phyloP scores from a whole-genome alignment of 2,329 filamentous ascomycete genomes.

The Fusarium abutilonis region DNA sequence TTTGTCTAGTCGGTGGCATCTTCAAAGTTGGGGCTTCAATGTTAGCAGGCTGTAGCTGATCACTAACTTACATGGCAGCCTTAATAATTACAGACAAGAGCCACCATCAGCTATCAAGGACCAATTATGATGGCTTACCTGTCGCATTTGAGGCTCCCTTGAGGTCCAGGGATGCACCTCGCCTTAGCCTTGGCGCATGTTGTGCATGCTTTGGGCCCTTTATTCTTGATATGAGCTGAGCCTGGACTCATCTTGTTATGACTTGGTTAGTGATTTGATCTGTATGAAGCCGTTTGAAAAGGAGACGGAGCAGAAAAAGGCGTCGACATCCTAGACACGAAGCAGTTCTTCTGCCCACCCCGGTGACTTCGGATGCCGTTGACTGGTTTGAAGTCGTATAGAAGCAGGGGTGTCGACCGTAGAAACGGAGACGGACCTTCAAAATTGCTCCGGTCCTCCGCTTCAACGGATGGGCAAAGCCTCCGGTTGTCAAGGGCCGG shows the following conservation, averaged over 20 bases:
- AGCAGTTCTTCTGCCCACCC: slow-evolving; percentile 18
- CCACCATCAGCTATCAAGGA: slow-evolving; percentile 6
- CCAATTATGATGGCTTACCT: slow-evolving; percentile 51
- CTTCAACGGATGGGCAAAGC: slow-evolving; percentile 6
- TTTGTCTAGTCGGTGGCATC: slow-evolving; percentile 60
- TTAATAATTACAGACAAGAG: not conserved
- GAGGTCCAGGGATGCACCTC: slow-evolving; percentile 57
- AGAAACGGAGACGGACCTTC: slow-evolving; percentile 42
- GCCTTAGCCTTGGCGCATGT: slow-evolving; percentile 64
- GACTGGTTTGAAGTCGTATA: slow-evolving; percentile 27
- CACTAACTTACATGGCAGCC: slow-evolving; percentile 6
- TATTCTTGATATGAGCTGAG: slow-evolving; percentile 45
- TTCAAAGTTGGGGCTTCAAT: slow-evolving; percentile 37
- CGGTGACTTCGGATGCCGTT: slow-evolving; percentile 31
- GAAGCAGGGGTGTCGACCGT: slow-evolving; percentile 25
- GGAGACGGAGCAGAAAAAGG: slow-evolving; percentile 36
- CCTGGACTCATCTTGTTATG: slow-evolving; percentile 39
- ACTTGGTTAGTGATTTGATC: slow-evolving; percentile 18
- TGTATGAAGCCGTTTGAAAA: slow-evolving; percentile 32
- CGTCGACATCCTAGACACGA: slow-evolving; percentile 27
- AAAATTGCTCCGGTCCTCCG: slow-evolving; percentile 48
- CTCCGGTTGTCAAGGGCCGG: not conserved
- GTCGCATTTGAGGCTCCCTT: slow-evolving; percentile 56
- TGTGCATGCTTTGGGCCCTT: slow-evolving; percentile 60
- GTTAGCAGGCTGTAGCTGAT: slow-evolving; percentile 23